These are phyloP conservation scores for Solanum hybrid DNA, from an alignment of 305 asterid species.

Conservation along the genomic window DNA sequence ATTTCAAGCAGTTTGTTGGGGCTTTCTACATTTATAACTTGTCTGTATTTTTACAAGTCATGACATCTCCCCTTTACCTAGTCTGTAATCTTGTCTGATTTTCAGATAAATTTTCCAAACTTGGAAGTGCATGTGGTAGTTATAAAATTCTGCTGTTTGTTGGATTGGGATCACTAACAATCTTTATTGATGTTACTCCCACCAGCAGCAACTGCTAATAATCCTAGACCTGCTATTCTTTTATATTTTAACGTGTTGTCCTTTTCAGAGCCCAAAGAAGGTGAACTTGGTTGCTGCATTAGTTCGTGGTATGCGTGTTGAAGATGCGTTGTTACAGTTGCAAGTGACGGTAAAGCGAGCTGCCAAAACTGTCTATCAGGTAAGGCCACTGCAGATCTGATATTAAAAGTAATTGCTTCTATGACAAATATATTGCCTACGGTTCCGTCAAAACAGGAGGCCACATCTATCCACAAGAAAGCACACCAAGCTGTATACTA, in stretches of 20 bases:
- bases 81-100: not conserved
- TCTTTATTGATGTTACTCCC: not conserved
- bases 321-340: constrained; percentile 91
- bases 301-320: constrained; percentile 96
- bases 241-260: not conserved
- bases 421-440: not conserved
- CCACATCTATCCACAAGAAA: not conserved
- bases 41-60: not conserved
- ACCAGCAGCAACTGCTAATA: not conserved
- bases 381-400: constrained; percentile 4
- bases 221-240: not conserved
- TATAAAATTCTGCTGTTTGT: not conserved
- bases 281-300: constrained; percentile 84
- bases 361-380: constrained; percentile 90
- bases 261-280: constrained; percentile 83
- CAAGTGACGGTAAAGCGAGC: constrained; percentile 90
- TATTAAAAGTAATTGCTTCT: not conserved
- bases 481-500: not conserved
- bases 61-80: not conserved
- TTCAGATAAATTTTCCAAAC: not conserved
- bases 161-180: not conserved
- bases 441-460: not conserved
- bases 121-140: not conserved
- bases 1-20: not conserved
- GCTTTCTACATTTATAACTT: not conserved